phyloP scores from a whole-genome alignment of 2,329 filamentous ascomycete genomes.

The Colletotrichum sp. region DNA sequence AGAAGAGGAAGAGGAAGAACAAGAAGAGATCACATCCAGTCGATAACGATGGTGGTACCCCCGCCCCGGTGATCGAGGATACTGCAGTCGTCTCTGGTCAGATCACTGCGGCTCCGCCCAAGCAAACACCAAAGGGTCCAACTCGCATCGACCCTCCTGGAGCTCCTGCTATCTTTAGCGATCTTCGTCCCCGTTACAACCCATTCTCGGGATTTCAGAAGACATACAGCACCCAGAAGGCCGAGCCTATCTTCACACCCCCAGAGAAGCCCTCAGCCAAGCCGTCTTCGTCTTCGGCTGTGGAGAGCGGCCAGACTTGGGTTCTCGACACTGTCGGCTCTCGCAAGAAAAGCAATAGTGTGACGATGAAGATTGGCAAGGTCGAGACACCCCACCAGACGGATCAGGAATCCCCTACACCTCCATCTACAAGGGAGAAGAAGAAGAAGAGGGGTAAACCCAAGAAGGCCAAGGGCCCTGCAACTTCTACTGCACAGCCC shows the following conservation, averaged over 20 bases:
- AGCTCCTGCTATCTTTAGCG: neutral
- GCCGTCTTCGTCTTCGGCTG: neutral
- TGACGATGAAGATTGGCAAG: constrained; percentile 1
- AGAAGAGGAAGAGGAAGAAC: neutral
- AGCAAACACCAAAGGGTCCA: neutral
- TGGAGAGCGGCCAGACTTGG: neutral
- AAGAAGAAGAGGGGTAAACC: neutral
- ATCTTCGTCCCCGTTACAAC: neutral
- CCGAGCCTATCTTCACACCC: neutral
- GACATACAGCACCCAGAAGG: neutral
- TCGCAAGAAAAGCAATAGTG: neutral
- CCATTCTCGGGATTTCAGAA: neutral
- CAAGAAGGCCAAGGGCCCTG: neutral
- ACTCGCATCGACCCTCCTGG: neutral
- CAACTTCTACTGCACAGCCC: neutral
- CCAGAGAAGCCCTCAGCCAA: neutral
- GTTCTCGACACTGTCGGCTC: neutral
- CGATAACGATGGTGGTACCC: neutral
- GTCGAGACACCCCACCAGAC: neutral
- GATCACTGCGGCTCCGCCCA: neutral
- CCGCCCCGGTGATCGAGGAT: neutral
- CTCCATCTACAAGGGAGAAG: constrained; percentile 1
- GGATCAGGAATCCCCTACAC: neutral
- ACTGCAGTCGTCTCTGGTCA: neutral
- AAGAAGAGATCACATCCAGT: neutral